These are phyloP conservation scores for Penicillium nordicum DNA, from an alignment of 2,329 filamentous ascomycete genomes.

Conservation along the genomic window DNA sequence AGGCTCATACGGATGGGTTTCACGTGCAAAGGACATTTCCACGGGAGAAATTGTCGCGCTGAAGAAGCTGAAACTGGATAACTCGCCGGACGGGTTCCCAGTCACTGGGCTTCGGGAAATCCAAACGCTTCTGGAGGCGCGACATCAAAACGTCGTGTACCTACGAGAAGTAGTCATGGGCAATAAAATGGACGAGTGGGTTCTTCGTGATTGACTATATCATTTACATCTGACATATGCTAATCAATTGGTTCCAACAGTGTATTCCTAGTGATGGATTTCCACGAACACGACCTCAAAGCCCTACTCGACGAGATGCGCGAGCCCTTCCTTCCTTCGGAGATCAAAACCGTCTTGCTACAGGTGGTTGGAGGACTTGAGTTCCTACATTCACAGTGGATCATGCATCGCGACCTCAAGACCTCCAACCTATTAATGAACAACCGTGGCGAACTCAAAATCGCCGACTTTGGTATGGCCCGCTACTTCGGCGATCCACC, in stretches of 20 bases:
- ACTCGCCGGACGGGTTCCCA: conserved; percentile 74
- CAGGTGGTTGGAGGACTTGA: conserved; percentile 77
- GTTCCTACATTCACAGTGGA: conserved; percentile 86
- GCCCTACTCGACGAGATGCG: conserved; percentile 90
- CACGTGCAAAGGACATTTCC: conserved; percentile 69
- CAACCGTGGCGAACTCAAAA: conserved; percentile 90
- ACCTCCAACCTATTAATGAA: conserved; percentile 92
- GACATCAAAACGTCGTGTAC: conserved; percentile 77
- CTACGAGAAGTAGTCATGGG: conserved; percentile 83
- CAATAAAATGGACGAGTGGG: conserved; percentile 57
- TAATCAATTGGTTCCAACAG: conserved; percentile 42
- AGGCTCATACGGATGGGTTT: conserved; percentile 93
- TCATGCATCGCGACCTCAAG: conserved; percentile 90
- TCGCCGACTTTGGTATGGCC: conserved; percentile 98
- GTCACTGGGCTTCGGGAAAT: conserved; percentile 94
- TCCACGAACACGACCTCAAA: conserved; percentile 95
- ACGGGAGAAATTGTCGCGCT: conserved; percentile 83
- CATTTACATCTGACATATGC: neutral
- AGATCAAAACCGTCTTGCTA: conserved; percentile 83
- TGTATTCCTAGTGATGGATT: conserved; percentile 94
- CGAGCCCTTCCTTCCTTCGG: conserved; percentile 86
- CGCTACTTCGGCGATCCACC: conserved; percentile 78
- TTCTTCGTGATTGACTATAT: conserved; percentile 3
- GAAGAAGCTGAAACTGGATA: conserved; percentile 89
- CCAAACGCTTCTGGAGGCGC: conserved; percentile 76